Base-by-base conservation (phyloP, 768 basidiomycete genomes). In the Serpula lacrymans region DNA sequence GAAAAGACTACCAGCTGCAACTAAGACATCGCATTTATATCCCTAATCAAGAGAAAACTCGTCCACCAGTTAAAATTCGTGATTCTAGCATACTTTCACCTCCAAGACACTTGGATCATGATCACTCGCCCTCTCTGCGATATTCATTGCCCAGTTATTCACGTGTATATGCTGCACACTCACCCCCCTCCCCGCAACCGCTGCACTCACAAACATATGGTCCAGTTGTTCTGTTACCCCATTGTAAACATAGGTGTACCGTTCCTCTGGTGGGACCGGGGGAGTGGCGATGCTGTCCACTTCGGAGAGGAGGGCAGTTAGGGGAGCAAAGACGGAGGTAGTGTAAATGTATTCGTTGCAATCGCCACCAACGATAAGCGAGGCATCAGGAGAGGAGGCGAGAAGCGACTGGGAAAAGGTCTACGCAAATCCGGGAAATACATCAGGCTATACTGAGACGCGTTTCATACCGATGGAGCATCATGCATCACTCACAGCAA, bases 241-340 rank as follows among this genome's bases (percentile, higher is more conserved):
- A 50, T 80, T 75, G 54, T 74, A 82, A 23, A 75, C 71, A 49
- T 82, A 83, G 25, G 70, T 79, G 62, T 82, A 81, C 13, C 77
- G 67, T 52, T 81, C 80, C 7, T 65, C 69, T 1, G 61, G 58
- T 1, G 67, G 64, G 26, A 78, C 64, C n/a, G n/a, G n/a, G n/a
- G n/a, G n/a, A 16, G 60, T 59, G 6, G 76, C 74, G 18, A 69
- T 65, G 44, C 70, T 74, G 54, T 80, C 77, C 25, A 75, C 68
- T 37, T 81, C 78, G 16, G 54, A 54, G 32, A 80, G 51, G 16
- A 74, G 39, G 5, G 54, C 45, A 1, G 52, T 54, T 39, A 81
- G 57, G 4, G 76, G 64, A 32, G 54, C 56, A 57, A 72, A 78
- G 21, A 75, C 75, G 9, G 74, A 66, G 34, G 73, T 72, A 2